Base-by-base conservation (phyloP, 306 rosid genomes). In the Psophocarpus tetragonolobus region DNA sequence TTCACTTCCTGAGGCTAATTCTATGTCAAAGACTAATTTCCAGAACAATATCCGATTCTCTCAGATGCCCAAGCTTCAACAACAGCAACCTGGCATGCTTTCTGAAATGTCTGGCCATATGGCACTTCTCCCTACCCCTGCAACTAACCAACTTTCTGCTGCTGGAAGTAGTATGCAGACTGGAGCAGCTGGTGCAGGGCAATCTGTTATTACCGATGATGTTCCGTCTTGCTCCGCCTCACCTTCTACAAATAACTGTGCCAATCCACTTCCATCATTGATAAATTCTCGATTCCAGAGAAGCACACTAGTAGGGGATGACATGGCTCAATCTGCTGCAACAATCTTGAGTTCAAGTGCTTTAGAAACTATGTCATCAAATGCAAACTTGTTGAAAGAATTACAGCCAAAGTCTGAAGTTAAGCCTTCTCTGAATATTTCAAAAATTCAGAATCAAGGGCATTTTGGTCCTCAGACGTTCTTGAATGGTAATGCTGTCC, bases 201-300 rank as follows among this genome's bases (percentile, higher is more conserved):
- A 86, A 75, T 91, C 97, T 17, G 92, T 88, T 38, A 73, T 90
- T 60, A 92, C 96, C 8, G 98, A 95, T 27, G 98, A 95, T 74
- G 73, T 85, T 84, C 99, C 96, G 35, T 95, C 99, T 32, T 91
- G 97, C 80, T 92, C 97, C 71, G 92, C 96, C 21, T 95, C 99
- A 58, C 98, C 99, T 68, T 95, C 99, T 67, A 81, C 98, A 21
- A 92, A 95, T 79, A 95, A 95, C 75, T 87, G 91, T 70, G 80
- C 83, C 41, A 80, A 58, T 72, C 81, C 85, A 50, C 83, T 90
- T 84, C 96, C 89, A 33, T 84, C 85, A 1, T 58, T 81, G 84
- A 81, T 82, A 57, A 84, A 85, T 79, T 84, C 90, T 47, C 84
- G 83, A 64, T 39, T 76, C 35, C 87, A 84, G 74, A 88, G 86